A percentile compares a stretch with the other conserved stretches of the same genome.
Conservation (phyloP, 2,329 filamentous ascomycete species). For the Domatiomyces catenatus region DNA sequence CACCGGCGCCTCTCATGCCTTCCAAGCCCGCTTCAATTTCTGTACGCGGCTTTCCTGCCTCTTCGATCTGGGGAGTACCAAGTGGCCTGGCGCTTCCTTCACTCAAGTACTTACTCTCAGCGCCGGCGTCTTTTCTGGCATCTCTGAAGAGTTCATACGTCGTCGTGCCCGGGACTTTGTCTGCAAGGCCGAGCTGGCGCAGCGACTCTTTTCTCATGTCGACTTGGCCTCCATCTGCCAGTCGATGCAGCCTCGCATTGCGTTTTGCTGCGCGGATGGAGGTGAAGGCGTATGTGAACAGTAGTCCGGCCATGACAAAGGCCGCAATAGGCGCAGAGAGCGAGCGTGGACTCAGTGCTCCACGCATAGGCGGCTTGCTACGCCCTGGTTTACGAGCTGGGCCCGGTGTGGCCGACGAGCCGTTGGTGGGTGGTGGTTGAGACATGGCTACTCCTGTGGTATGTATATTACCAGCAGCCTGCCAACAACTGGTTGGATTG, state of each 20-base stretch:
- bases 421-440: not conserved
- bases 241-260: conserved; percentile 44
- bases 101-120: conserved; percentile 9
- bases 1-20: conserved; percentile 10
- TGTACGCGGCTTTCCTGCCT: conserved; percentile 14
- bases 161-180: conserved; percentile 15
- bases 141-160: conserved; percentile 13
- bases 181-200: conserved; percentile 14
- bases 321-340: conserved; percentile 47
- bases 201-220: conserved; percentile 18
- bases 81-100: conserved; percentile 11
- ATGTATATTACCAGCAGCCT: not conserved
- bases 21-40: conserved; percentile 18
- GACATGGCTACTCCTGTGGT: no score
- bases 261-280: conserved; percentile 51
- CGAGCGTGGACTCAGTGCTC: conserved; percentile 24
- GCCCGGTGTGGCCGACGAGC: not conserved
- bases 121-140: conserved; percentile 8
- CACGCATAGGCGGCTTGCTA: not conserved
- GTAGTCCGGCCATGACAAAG: conserved; percentile 44
- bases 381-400: not conserved
- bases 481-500: not conserved
- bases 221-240: conserved; percentile 18
- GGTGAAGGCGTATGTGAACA: conserved; percentile 47
- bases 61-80: conserved; percentile 7